These are phyloP conservation scores for Fusarium torreyae DNA, from an alignment of 2,329 filamentous ascomycete genomes.

Conservation along the genomic window DNA sequence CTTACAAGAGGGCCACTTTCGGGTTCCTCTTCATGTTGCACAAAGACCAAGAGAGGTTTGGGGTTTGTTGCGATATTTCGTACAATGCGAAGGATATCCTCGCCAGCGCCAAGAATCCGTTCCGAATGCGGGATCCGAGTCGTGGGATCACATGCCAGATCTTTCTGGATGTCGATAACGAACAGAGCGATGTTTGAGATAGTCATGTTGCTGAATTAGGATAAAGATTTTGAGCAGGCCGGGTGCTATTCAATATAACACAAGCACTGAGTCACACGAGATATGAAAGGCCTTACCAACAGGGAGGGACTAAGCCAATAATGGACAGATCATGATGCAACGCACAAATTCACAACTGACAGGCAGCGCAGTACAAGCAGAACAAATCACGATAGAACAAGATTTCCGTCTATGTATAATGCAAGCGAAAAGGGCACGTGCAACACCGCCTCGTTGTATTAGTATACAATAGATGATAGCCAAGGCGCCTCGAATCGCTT, in stretches of 20 bases:
- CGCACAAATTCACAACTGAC: neutral
- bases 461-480: slow-evolving; percentile 34
- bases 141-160: slow-evolving; percentile 17
- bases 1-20: slow-evolving; percentile 16
- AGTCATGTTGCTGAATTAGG: neutral
- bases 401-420: neutral
- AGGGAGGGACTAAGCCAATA: slow-evolving; percentile 17
- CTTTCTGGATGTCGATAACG: slow-evolving; percentile 31
- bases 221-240: too few species aligned
- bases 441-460: slow-evolving; percentile 11
- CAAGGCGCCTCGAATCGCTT: slow-evolving; percentile 9
- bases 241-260: neutral
- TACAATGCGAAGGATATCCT: slow-evolving; percentile 8
- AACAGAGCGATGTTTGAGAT: slow-evolving; percentile 21
- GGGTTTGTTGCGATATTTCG: neutral
- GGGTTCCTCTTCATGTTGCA: slow-evolving; percentile 31
- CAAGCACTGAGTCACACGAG: neutral
- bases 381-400: neutral
- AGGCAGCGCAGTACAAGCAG: neutral
- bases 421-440: neutral
- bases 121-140: slow-evolving; percentile 20
- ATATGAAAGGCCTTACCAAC: neutral
- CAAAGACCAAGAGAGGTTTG: slow-evolving; percentile 22
- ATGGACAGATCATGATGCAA: neutral
- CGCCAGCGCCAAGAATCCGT: slow-evolving; percentile 12